Evolutionary conservation across 495 filamentous ascomycete species (phyloP), one percentile per base, ranked within the genome.

Genomic region (Annulohypoxylon bovei): DNA sequence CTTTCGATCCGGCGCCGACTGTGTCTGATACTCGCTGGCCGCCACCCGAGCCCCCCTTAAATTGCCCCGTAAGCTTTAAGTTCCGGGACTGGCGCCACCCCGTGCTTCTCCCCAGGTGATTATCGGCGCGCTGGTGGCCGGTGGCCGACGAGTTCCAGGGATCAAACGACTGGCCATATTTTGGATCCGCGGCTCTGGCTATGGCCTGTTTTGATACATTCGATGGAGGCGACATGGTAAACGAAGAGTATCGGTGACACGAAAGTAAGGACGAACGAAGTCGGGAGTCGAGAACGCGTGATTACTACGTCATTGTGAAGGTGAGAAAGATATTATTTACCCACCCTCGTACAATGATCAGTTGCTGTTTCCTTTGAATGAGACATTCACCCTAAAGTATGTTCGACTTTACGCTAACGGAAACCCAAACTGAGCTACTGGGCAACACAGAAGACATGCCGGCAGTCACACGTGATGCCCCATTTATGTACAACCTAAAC

Each of bases 121-220:
- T 87, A 35, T 94, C 89, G 63, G 90, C 88, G 30, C 85, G 83
- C 79, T 97, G 93, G 76, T 97, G 93, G 56, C 94, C 94, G 5
- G 92, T 90, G 0, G 90, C 88, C 14, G 87, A 87, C 20, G 91
- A 90, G 79, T 93, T 94, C 91, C 92, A 97, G 32, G 91, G 82
- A 75, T 97, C 93, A 78, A 92, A 94, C 67, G 78, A 71, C 44
- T 80, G 78, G 71, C 84, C 81, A 70, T 80, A 75, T 27, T 65
- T 74, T 9, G 84, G 85, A 40, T 83, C 68, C 8, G 88, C 83
- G 54, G 87, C 86, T 35, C 59, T 72, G 62, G 78, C 39, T 63
- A 75, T 71, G 16, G 77, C 42, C n/a, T 72, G 64, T 40, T 65
- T 72, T 4, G 65, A 68, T 7, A 71, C 69, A 11, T 77, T 77